A percentile compares a stretch with the other conserved stretches of the same genome.
Conservation (phyloP, 139 green algal genomes). For the Eudorina sp. region DNA sequence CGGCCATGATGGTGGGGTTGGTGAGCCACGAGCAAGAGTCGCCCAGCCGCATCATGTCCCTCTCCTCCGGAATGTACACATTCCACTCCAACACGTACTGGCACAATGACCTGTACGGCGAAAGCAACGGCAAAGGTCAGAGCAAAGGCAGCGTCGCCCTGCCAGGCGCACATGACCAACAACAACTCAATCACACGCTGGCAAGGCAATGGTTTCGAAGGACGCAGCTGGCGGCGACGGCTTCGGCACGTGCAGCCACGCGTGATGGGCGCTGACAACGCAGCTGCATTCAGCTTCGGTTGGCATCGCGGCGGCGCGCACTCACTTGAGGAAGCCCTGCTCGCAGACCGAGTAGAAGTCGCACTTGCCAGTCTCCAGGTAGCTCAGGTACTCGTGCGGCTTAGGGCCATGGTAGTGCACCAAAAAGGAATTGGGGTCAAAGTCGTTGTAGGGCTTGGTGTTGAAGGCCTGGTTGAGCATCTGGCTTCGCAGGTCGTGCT, state of each 20-base stretch:
- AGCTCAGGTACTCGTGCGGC: conserved; percentile 57
- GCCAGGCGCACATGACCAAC: too few relatives aligned
- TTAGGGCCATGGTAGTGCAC: conserved; percentile 65
- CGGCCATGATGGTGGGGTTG: conserved; percentile 46
- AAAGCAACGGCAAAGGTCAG: background rate
- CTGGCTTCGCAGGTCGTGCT: conserved; percentile 46
- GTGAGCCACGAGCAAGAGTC: conserved; percentile 44
- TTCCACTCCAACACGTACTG: conserved; percentile 37
- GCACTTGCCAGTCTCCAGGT: conserved; percentile 50
- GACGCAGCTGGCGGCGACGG: too few relatives aligned
- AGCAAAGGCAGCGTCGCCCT: too few relatives aligned
- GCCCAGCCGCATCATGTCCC: background rate
- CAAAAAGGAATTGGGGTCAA: conserved; percentile 34
- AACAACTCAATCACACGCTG: too few relatives aligned
- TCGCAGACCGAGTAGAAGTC: conserved; percentile 51
- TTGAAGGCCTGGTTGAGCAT: conserved; percentile 61
- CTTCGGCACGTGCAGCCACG: too few relatives aligned
- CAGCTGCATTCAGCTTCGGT: too few relatives aligned
- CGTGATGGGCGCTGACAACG: too few relatives aligned
- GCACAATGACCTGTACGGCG: conserved; percentile 37
- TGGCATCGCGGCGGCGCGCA: too few relatives aligned
- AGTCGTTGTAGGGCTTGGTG: conserved; percentile 63
- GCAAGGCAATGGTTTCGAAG: too few relatives aligned
- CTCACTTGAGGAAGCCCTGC: conserved; percentile 46
- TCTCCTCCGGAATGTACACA: conserved; percentile 38